Conservation (phyloP, 2,329 filamentous ascomycete species). For the Cordyceps farinosa region DNA sequence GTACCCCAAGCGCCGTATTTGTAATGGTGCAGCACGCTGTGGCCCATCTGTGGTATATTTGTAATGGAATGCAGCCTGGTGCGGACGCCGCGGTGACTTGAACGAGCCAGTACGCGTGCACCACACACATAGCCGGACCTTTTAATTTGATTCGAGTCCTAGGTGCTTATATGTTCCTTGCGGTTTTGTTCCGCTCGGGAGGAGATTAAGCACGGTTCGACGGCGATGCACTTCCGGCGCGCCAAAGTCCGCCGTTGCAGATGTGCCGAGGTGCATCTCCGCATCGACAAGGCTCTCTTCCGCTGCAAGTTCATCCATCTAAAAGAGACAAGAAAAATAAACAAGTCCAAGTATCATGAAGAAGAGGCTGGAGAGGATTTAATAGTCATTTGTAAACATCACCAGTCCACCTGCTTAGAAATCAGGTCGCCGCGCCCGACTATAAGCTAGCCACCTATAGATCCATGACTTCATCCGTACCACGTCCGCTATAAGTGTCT, state of each 20-base stretch:
- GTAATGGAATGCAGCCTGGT: no score
- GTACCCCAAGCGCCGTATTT: no score
- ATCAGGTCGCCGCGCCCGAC: not conserved
- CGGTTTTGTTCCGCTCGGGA: no score
- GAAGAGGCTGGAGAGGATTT: not conserved
- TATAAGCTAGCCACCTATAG: not conserved
- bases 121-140: no score
- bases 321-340: not conserved
- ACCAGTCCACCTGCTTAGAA: not conserved
- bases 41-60: no score
- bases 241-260: not conserved
- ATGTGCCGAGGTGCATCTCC: not conserved
- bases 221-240: not conserved
- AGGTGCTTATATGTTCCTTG: no score
- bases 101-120: no score
- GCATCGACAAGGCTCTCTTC: not conserved
- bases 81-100: no score
- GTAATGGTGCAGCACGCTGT: no score
- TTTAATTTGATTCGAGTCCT: no score
- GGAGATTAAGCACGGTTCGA: not conserved
- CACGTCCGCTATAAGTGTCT: not conserved
- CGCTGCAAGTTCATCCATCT: not conserved
- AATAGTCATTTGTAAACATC: not conserved
- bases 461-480: not conserved
- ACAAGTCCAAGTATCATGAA: not conserved